Conservation (phyloP, 1,284 basidiomycete species). For the Tylopilus orsonianus region DNA sequence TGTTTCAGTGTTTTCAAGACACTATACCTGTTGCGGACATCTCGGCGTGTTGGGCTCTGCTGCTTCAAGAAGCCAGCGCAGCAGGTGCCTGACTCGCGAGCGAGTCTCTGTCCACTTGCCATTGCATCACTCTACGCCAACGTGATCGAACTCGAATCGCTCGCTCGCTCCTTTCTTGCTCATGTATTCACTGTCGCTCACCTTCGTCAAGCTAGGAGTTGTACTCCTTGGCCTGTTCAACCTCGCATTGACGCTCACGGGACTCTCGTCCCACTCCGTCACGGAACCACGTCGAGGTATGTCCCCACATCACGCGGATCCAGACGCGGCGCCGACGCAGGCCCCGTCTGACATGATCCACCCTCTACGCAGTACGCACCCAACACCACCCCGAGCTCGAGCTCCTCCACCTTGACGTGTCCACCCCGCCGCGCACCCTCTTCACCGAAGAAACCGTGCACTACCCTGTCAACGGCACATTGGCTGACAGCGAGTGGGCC, state of each 20-base stretch:
- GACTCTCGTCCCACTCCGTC: background rate
- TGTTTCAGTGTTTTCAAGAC: no score
- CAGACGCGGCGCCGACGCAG: no score
- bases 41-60: background rate
- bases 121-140: no score
- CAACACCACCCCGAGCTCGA: slow-evolving; percentile 7
- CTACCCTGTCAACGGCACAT: slow-evolving; percentile 26
- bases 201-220: slow-evolving; percentile 20
- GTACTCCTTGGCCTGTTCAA: slow-evolving; percentile 23
- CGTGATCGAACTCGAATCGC: background rate
- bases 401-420: slow-evolving; percentile 21
- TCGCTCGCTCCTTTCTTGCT: no score
- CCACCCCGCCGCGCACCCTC: slow-evolving; percentile 6
- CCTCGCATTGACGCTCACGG: slow-evolving; percentile 12
- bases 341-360: no score
- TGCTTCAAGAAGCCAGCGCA: no score
- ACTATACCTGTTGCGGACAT: no score
- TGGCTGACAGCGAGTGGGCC: slow-evolving; percentile 30
- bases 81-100: no score
- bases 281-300: slow-evolving; percentile 19
- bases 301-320: slow-evolving; percentile 2
- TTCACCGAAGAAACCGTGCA: slow-evolving; percentile 33
- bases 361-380: slow-evolving; percentile 15
- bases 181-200: slow-evolving; percentile 12
- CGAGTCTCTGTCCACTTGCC: no score